Base-by-base conservation (phyloP, 176 grass and related monocot genomes). In the Oryza meyeriana region DNA sequence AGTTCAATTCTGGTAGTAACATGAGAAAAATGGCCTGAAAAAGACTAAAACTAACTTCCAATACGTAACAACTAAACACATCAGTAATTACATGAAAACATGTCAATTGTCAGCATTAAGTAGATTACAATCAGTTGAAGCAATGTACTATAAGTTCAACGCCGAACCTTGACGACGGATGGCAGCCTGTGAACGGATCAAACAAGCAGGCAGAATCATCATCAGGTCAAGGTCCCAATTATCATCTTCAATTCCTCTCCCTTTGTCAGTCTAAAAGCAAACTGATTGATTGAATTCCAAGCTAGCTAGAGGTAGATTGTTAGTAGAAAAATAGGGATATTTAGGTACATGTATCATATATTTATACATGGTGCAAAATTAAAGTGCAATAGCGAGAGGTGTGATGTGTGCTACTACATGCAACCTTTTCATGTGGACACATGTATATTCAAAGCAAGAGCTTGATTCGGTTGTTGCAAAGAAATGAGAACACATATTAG, bases 181-280 rank as follows among this genome's bases (percentile, higher is more conserved):
- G 44, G 28, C 63, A 26, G 77, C 42, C 35, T 58, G 44, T 30
- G 27, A 70, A 71, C 40, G 14, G 64, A 79, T 64, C 68, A 57
- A 40, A 79, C 16, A 63, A 12, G 22, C 1, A 74, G 5, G 14
- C 18, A 17, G 2, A 25, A 10, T 14, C 34, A 34, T 55, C 59
- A 68, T 8, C 28, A 61, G 87, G 81, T 75, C 76, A 89, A 89
- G 36, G 70, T 83, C 45, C 41, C 84, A 78, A 61, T 78, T 78
- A 77, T 87, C 32, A 40, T 14, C 7, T 10, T 50, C 75, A 34
- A 65, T 38, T 8, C 10, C 28, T 47, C 12, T 59, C 3, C 62
- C 55, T 41, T 66, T 64, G 24, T n/a, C 58, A 4, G 47, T 85
- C 59, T 64, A 9, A 20, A 65, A 64, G 39, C 55, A 59, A 59